Conservation (phyloP, 192 early-diverging fungal species). For the Entomortierella chlamydospora region DNA sequence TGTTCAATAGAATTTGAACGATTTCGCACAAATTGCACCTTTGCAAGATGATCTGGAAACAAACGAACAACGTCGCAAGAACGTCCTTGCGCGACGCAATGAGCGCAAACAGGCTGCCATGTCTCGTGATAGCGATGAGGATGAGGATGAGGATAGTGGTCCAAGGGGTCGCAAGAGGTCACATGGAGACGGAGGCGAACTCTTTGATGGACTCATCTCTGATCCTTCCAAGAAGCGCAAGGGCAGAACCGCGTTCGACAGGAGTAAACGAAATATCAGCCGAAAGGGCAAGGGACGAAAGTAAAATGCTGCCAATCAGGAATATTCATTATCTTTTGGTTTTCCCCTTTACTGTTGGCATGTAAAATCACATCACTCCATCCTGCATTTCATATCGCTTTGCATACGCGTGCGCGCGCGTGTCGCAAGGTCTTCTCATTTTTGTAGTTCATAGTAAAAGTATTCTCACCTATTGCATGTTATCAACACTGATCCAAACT, state of each 20-base stretch:
- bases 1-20: slow-evolving; percentile 61
- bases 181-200: slow-evolving; percentile 16
- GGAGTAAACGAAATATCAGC: slow-evolving; percentile 45
- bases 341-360: too few relatives aligned
- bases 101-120: slow-evolving; percentile 42
- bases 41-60: slow-evolving; percentile 62
- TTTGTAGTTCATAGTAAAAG: too few relatives aligned
- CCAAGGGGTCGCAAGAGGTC: slow-evolving; percentile 29
- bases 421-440: too few relatives aligned
- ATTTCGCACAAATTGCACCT: slow-evolving; percentile 64
- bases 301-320: not conserved
- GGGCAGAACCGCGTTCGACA: slow-evolving; percentile 35
- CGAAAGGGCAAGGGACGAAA: slow-evolving; percentile 29
- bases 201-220: slow-evolving; percentile 55
- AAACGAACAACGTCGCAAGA: slow-evolving; percentile 56
- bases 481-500: too few relatives aligned
- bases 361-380: too few relatives aligned
- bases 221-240: slow-evolving; percentile 38
- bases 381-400: too few relatives aligned
- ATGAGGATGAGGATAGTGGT: slow-evolving; percentile 32
- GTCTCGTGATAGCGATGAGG: slow-evolving; percentile 44
- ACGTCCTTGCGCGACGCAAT: slow-evolving; percentile 59
- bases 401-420: too few relatives aligned
- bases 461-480: too few relatives aligned
- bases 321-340: not conserved